phyloP scores from a whole-genome alignment of 495 filamentous ascomycete genomes.

The Melanomma pulvis-pyrius region DNA sequence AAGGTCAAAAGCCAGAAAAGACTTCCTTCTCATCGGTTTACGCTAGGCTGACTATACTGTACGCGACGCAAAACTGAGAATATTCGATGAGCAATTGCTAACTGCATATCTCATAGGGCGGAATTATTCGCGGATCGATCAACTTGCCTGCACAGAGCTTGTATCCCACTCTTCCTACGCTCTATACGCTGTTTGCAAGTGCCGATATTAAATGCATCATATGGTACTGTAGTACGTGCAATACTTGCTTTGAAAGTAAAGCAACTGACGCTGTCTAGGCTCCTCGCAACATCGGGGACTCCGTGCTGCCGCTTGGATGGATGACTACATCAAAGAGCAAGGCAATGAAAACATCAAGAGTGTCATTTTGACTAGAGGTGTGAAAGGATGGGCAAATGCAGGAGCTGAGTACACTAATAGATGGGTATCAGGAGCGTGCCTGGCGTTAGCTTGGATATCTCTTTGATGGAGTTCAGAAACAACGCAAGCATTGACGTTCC shows the following conservation, averaged over 20 bases:
- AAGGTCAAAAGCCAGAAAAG: not conserved
- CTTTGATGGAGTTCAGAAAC: too few relatives aligned
- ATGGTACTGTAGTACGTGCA: slow-evolving; percentile 67
- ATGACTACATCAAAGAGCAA: slow-evolving; percentile 58
- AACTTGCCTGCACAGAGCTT: slow-evolving; percentile 74
- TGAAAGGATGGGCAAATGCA: slow-evolving; percentile 65
- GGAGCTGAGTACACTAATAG: slow-evolving; percentile 50
- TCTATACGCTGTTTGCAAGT: slow-evolving; percentile 60
- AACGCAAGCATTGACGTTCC: too few relatives aligned
- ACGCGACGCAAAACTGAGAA: not conserved
- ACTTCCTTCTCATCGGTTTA: not conserved
- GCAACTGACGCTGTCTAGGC: slow-evolving; percentile 45
- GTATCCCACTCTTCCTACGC: slow-evolving; percentile 57
- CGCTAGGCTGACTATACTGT: not conserved
- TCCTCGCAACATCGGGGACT: slow-evolving; percentile 66
- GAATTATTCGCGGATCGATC: slow-evolving; percentile 67
- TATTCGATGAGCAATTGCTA: not conserved
- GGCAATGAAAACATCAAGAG: slow-evolving; percentile 56
- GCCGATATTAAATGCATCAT: slow-evolving; percentile 58
- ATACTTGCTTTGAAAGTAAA: not conserved
- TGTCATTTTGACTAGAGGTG: slow-evolving; percentile 60
- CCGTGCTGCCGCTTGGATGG: slow-evolving; percentile 67
- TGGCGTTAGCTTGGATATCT: not conserved
- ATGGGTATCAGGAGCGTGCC: not conserved
- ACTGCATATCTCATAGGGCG: slow-evolving; percentile 48